A percentile compares a stretch with the other conserved stretches of the same genome.
Evolutionary conservation across 495 filamentous ascomycete species (phyloP).

Genomic region (Xylaria nigripes): DNA sequence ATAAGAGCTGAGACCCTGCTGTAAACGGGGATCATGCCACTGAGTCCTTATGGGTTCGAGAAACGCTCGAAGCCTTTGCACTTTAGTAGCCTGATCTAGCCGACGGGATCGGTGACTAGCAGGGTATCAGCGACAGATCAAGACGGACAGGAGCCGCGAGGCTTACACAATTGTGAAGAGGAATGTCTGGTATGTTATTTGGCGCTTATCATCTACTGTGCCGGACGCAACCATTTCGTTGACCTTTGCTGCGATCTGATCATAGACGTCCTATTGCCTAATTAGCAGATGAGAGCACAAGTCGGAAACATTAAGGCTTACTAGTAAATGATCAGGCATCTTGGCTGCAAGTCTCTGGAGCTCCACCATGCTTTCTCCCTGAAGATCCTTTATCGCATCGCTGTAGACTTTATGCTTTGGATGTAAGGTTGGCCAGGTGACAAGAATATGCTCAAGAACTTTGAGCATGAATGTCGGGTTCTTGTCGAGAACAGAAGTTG

Average conservation of each 20-base stretch:
- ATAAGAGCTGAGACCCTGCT: slow-evolving; percentile 62
- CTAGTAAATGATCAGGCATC: slow-evolving; percentile 80
- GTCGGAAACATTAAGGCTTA: slow-evolving; percentile 25
- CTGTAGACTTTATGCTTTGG: slow-evolving; percentile 63
- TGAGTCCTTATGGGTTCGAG: slow-evolving; percentile 68
- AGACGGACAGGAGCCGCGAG: not conserved
- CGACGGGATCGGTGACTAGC: slow-evolving; percentile 67
- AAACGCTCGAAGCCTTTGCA: slow-evolving; percentile 60
- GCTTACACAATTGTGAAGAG: slow-evolving; percentile 84
- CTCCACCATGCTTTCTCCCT: slow-evolving; percentile 72
- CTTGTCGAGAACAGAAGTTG: slow-evolving; percentile 69
- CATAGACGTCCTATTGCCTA: slow-evolving; percentile 60
- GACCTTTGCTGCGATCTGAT: slow-evolving; percentile 74
- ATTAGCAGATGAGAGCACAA: slow-evolving; percentile 8
- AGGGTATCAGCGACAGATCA: slow-evolving; percentile 1
- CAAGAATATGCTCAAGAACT: slow-evolving; percentile 82
- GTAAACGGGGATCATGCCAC: slow-evolving; percentile 69
- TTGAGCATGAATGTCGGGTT: slow-evolving; percentile 73
- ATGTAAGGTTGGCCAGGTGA: slow-evolving; percentile 63
- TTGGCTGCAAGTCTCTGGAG: slow-evolving; percentile 80
- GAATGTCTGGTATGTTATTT: slow-evolving; percentile 60
- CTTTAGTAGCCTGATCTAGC: slow-evolving; percentile 56
- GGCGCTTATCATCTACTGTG: slow-evolving; percentile 64
- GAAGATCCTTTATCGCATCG: slow-evolving; percentile 86
- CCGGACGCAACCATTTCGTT: slow-evolving; percentile 68